Evolutionary conservation across 2,329 filamentous ascomycete genomes (phyloP).

Genomic region (Ophiocordyceps camponoti-floridani): DNA sequence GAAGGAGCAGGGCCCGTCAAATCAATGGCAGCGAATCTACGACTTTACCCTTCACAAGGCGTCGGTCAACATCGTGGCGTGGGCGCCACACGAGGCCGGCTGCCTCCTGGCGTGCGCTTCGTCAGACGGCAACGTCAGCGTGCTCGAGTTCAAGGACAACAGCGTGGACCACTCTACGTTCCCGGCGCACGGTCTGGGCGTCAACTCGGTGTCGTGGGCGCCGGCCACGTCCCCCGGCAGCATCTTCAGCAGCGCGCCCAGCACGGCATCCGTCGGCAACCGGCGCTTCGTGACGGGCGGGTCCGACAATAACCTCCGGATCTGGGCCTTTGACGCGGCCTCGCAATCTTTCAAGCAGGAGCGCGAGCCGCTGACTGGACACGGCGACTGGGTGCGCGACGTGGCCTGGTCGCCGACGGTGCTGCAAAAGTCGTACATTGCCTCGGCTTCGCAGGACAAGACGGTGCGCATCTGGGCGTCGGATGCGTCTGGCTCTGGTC

Average conservation of each 20-base stretch:
- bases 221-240: slow-evolving; percentile 71
- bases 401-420: slow-evolving; percentile 95
- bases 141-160: slow-evolving; percentile 95
- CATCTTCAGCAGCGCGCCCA: slow-evolving; percentile 55
- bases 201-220: slow-evolving; percentile 93
- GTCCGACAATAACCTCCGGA: slow-evolving; percentile 81
- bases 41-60: slow-evolving; percentile 89
- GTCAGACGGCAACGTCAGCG: slow-evolving; percentile 81
- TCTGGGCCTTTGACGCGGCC: slow-evolving; percentile 68
- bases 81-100: slow-evolving; percentile 92
- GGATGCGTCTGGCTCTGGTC: slow-evolving; percentile 38
- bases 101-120: slow-evolving; percentile 90
- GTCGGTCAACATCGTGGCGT: slow-evolving; percentile 89
- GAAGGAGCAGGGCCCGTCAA: slow-evolving; percentile 56
- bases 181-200: slow-evolving; percentile 79
- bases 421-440: slow-evolving; percentile 90
- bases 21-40: slow-evolving; percentile 71
- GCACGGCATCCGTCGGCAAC: slow-evolving; percentile 41
- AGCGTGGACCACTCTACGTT: slow-evolving; percentile 81
- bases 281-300: slow-evolving; percentile 87
- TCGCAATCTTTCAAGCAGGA: slow-evolving; percentile 44
- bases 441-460: slow-evolving; percentile 88
- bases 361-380: slow-evolving; percentile 51
- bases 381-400: slow-evolving; percentile 93
- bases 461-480: slow-evolving; percentile 94